Evolutionary conservation across 192 early-diverging fungal species (phyloP).

Genomic region (Coemansia umbellata): DNA sequence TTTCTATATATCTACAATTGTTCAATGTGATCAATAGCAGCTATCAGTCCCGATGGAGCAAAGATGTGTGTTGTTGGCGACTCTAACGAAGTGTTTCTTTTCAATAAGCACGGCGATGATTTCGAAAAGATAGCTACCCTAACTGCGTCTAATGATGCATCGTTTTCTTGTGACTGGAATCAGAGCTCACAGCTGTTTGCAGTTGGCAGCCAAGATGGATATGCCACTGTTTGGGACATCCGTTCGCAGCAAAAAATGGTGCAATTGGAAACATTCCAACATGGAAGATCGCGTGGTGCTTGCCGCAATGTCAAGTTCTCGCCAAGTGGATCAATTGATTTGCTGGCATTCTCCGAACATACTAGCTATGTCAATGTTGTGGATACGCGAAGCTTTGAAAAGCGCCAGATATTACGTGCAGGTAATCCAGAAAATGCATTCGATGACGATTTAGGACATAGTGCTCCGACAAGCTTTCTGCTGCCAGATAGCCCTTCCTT

Average conservation of each 20-base stretch:
- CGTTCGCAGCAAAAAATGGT: slow-evolving; percentile 70
- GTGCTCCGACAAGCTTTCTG: slow-evolving; percentile 1
- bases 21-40: slow-evolving; percentile 42
- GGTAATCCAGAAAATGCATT: slow-evolving; percentile 26
- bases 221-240: slow-evolving; percentile 90
- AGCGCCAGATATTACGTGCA: slow-evolving; percentile 77
- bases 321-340: slow-evolving; percentile 81
- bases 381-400: slow-evolving; percentile 84
- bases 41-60: slow-evolving; percentile 88
- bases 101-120: slow-evolving; percentile 61
- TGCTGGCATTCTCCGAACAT: slow-evolving; percentile 74
- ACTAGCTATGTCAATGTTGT: slow-evolving; percentile 78
- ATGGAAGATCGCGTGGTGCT: slow-evolving; percentile 56
- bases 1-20: background rate
- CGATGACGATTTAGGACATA: slow-evolving; percentile 9
- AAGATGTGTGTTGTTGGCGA: slow-evolving; percentile 94
- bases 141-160: slow-evolving; percentile 76
- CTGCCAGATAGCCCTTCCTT: slow-evolving; percentile 12
- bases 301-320: slow-evolving; percentile 92
- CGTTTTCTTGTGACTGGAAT: slow-evolving; percentile 95
- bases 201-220: slow-evolving; percentile 92
- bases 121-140: slow-evolving; percentile 73
- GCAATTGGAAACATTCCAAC: slow-evolving; percentile 67
- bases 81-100: slow-evolving; percentile 79
- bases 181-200: slow-evolving; percentile 91